These are phyloP conservation scores for Mrakia frigida DNA, from an alignment of 768 basidiomycete species.

Conservation along the genomic window DNA sequence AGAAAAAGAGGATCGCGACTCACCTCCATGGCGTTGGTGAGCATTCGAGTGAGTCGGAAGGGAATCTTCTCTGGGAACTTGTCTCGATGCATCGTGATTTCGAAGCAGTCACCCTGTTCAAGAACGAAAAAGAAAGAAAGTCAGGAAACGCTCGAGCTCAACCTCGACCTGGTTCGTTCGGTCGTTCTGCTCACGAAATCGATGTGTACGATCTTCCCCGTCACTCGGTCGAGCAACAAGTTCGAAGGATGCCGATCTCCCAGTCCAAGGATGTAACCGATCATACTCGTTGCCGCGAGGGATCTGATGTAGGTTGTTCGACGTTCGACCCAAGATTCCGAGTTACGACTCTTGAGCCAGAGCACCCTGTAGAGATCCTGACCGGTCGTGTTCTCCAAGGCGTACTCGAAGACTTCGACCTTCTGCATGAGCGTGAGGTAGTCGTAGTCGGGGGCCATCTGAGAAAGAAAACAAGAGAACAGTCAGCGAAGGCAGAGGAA, in stretches of 20 bases:
- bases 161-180: slow-evolving; percentile 32
- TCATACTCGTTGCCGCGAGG: slow-evolving; percentile 95
- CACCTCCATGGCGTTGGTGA: slow-evolving; percentile 99
- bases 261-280: slow-evolving; percentile 92
- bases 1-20: slow-evolving; percentile 35
- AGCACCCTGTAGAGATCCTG: slow-evolving; percentile 94
- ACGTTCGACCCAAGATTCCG: slow-evolving; percentile 96
- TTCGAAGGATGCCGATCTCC: slow-evolving; percentile 99
- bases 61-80: slow-evolving; percentile 99
- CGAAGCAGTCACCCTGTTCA: slow-evolving; percentile 81
- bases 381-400: slow-evolving; percentile 94
- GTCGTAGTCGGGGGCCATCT: slow-evolving; percentile 99
- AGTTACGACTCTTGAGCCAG: slow-evolving; percentile 91
- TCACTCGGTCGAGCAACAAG: slow-evolving; percentile 79
- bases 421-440: slow-evolving; percentile 89
- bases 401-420: slow-evolving; percentile 98
- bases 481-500: neutral
- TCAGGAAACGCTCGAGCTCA: neutral
- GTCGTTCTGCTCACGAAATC: slow-evolving; percentile 45
- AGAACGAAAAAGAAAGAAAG: slow-evolving; percentile 5
- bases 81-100: slow-evolving; percentile 94
- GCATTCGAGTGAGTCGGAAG: slow-evolving; percentile 95
- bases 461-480: neutral
- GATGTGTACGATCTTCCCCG: slow-evolving; percentile 89
- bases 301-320: slow-evolving; percentile 93